Evolutionary conservation across 768 basidiomycete species (phyloP).

Genomic region (Termitomyces heimii): DNA sequence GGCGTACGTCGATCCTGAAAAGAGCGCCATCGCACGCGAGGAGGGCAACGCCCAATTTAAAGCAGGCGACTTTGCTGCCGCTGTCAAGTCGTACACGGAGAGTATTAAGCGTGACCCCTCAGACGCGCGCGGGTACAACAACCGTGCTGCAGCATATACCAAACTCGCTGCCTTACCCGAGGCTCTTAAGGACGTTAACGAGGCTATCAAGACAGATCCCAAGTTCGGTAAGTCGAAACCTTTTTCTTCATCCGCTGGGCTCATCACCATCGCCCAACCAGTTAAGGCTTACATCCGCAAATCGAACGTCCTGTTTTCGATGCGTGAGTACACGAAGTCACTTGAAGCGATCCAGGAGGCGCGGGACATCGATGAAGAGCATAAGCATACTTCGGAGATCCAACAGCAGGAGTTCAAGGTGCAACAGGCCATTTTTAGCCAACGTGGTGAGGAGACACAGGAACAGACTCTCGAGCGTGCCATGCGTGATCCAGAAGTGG

Average conservation of each 20-base stretch:
- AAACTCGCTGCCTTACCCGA: slow-evolving; percentile 93
- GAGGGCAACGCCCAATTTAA: slow-evolving; percentile 94
- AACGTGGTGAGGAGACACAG: slow-evolving; percentile 82
- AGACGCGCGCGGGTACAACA: slow-evolving; percentile 93
- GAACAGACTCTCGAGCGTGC: slow-evolving; percentile 91
- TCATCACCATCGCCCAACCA: slow-evolving; percentile 18
- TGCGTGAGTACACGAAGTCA: slow-evolving; percentile 90
- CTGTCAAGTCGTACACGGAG: slow-evolving; percentile 91
- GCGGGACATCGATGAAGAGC: slow-evolving; percentile 68
- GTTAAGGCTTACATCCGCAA: slow-evolving; percentile 98
- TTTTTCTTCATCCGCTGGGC: background rate
- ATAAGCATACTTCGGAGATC: slow-evolving; percentile 83
- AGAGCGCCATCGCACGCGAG: slow-evolving; percentile 78
- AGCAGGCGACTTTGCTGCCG: slow-evolving; percentile 82
- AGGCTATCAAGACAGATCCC: slow-evolving; percentile 89
- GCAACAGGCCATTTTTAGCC: slow-evolving; percentile 69
- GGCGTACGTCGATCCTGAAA: slow-evolving; percentile 84
- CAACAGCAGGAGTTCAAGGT: slow-evolving; percentile 74
- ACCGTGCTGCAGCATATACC: slow-evolving; percentile 96
- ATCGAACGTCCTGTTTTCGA: slow-evolving; percentile 73
- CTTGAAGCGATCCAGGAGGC: slow-evolving; percentile 80
- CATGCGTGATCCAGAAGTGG: slow-evolving; percentile 96
- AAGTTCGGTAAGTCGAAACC: slow-evolving; percentile 54
- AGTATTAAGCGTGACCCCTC: slow-evolving; percentile 92
- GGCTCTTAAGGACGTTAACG: slow-evolving; percentile 92